phyloP scores from a whole-genome alignment of 2,329 filamentous ascomycete genomes.

The Pyricularia sp. region DNA sequence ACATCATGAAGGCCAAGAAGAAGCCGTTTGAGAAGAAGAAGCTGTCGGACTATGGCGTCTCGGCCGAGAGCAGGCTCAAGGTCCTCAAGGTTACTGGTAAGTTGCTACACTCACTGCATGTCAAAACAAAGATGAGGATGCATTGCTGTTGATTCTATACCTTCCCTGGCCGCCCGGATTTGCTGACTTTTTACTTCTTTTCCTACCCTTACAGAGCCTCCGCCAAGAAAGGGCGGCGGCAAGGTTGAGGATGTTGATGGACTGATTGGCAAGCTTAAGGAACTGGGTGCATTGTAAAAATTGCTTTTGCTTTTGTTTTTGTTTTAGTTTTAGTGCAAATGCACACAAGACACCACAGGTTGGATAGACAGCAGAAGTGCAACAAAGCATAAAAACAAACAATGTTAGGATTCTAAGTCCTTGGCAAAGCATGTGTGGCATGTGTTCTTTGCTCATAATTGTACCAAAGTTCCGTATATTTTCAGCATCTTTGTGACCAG shows the following conservation, averaged over 20 bases:
- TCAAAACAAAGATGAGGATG: not conserved
- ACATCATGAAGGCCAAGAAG: slow-evolving; percentile 99
- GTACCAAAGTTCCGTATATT: not conserved
- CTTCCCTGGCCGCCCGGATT: not conserved
- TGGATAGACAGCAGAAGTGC: not conserved
- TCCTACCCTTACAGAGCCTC: slow-evolving; percentile 51
- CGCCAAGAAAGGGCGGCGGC: slow-evolving; percentile 76
- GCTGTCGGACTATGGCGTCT: slow-evolving; percentile 67
- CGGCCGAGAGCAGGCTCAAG: slow-evolving; percentile 66
- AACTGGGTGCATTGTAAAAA: slow-evolving; percentile 71
- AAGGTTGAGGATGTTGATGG: slow-evolving; percentile 97
- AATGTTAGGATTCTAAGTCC: not conserved
- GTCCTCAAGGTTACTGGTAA: slow-evolving; percentile 75
- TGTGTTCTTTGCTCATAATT: not conserved
- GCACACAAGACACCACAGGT: not conserved
- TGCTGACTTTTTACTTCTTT: slow-evolving; percentile 6
- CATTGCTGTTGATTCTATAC: not conserved
- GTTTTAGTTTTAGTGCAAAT: not conserved
- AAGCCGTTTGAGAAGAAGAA: slow-evolving; percentile 93
- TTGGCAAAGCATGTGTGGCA: not conserved
- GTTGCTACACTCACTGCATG: slow-evolving; percentile 17
- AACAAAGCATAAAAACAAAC: not conserved
- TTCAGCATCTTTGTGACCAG: not conserved
- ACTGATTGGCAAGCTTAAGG: slow-evolving; percentile 88
- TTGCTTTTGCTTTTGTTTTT: not conserved